Evolutionary conservation across 2,329 filamentous ascomycete species (phyloP), one percentile per base, ranked within the genome.

Genomic region (Diaporthe velutina): DNA sequence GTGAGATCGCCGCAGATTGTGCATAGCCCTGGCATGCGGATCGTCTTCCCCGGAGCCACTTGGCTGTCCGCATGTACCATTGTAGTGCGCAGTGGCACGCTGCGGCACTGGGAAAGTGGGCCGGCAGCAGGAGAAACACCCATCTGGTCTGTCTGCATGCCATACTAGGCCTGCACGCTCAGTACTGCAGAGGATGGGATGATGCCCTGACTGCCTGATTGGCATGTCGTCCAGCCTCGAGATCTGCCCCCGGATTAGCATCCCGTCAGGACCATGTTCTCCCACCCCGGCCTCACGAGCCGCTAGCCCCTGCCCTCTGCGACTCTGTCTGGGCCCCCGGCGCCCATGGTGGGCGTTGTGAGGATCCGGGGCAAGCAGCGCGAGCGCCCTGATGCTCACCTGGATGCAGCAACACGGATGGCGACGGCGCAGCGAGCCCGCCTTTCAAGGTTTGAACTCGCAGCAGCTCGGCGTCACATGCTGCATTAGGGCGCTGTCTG

Each of bases 1-100:
- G 50, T 50, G 70, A 71, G 38, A 71, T 71, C 52, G 70, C 70
- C 70, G 42, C 42, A 48, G 57, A 61, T 52, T 71, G 33, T 30
- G 70, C 70, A 71, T 54, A n/a, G 55, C 70, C 55, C 64, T 68
- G 64, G 64, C 64, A 68, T 68, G 64, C 48, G 55, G 70, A 40
- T 52, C 30, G 33, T 22, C 13, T 71, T 61, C 70, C 70, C 70
- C 70, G 55, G 55, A 25, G 42, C 70, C 52, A 52, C 48, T 60
- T 61, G 45, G 42, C 42, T 52, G 55, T 58, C 25, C 35, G 57
- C 25, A 38, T 61, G n/a, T 38, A 42, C 38, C 12, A 28, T 42
- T 42, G 42, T 40, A 19, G 45, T 10, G 35, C 64, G 45, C 45
- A 52, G 64, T 67, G 64, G 30, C 64, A 67, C 30, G 45, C 64